Conservation (phyloP, 2,329 filamentous ascomycete species). For the Pseudocercospora cruenta region DNA sequence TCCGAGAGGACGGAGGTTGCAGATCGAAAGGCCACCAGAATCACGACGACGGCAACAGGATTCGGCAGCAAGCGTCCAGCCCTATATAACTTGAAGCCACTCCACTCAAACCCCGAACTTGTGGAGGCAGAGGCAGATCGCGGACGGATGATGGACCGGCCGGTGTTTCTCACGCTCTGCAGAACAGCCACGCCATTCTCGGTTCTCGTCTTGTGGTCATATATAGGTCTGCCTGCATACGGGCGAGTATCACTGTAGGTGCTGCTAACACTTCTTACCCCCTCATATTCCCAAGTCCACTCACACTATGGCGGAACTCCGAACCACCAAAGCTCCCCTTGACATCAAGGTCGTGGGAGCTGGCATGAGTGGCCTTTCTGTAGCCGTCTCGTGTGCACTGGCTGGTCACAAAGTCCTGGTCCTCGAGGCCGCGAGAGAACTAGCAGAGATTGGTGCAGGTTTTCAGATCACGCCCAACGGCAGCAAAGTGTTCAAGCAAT, state of each 20-base stretch:
- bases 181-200: neutral
- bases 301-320: conserved; percentile 19
- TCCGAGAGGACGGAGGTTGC: neutral
- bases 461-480: conserved; percentile 56
- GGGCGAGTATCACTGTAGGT: neutral
- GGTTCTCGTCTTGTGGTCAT: neutral
- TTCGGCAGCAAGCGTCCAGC: conserved; percentile 2
- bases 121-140: neutral
- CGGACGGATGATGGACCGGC: no score
- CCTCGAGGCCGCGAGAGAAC: conserved; percentile 41
- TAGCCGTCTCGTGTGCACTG: conserved; percentile 39
- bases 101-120: neutral
- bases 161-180: neutral
- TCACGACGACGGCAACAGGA: neutral
- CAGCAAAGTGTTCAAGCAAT: conserved; percentile 48
- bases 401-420: conserved; percentile 39
- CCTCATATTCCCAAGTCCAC: neutral
- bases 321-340: conserved; percentile 27
- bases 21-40: neutral
- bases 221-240: neutral
- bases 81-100: neutral
- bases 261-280: neutral
- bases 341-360: conserved; percentile 41
- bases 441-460: conserved; percentile 56
- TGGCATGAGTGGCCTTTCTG: conserved; percentile 39